Base-by-base conservation (phyloP, 257 asterid genomes). In the Solanum virginianum region DNA sequence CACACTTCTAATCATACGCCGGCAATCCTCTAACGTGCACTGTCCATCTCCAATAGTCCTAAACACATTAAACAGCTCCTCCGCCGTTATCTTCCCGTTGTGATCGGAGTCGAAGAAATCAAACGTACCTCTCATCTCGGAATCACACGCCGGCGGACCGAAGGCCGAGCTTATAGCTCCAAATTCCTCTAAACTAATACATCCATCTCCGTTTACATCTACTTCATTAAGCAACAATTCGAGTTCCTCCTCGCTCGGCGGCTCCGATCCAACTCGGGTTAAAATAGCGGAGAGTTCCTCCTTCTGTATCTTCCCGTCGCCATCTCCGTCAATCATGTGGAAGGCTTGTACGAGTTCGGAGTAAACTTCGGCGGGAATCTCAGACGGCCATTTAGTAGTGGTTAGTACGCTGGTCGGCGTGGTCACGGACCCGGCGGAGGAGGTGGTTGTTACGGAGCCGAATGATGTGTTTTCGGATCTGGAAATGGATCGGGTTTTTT, bases 101-200 rank as follows among this genome's bases (percentile, higher is more conserved):
- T 84, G 83, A 54, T 87, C 65, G 14, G 80, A 15, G 53, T 87
- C 89, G 36, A 85, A 87, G 45, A 87, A 82, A 10, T 87, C 86
- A 80, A 92, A 92, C 75, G 89, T 72, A 12, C 82, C 90, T 80
- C 91, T 88, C 65, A 91, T 17, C 91, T 92, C 94, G 49, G 24
- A 84, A 86, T 84, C 90, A 86, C 93, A 84, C 1, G 93, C 82
- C 83, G 93, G 93, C 56, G 90, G 90, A 11, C 86, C 92, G 70
- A 92, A 90, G 0, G 91, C 94, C 82, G 91, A 83, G 53, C 93
- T 89, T 71, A 92, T 87, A 15, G 88, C 91, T 80, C 85, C 84
- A 84, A 92, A 92, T 65, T 90, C 95, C 88, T 92, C 90, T 86
- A 90, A 57, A 66, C 89, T 88, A 15, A 92, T 88, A 79, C 90